Percentiles rank a stretch among this genome's conserved stretches.
These are phyloP conservation scores for Pleurotus giganteus DNA, from an alignment of 768 basidiomycete genomes.

Conservation along the genomic window DNA sequence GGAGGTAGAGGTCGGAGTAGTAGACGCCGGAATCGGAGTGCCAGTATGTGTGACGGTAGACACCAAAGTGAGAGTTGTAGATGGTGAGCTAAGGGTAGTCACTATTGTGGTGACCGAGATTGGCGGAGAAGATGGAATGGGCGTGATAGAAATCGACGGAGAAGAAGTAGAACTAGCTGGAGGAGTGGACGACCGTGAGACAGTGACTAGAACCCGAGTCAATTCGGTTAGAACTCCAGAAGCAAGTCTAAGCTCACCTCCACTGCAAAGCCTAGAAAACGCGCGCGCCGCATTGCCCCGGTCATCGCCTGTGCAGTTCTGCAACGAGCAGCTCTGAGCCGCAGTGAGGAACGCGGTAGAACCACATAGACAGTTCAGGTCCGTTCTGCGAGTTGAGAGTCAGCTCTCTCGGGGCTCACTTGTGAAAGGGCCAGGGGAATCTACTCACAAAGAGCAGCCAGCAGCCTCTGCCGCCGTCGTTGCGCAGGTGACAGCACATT, in stretches of 20 bases:
- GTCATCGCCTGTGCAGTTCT: constrained; percentile 1
- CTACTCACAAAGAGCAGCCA: constrained; percentile 2
- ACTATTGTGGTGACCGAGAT: neutral
- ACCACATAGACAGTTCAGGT: neutral
- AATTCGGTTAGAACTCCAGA: neutral
- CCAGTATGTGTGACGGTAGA: neutral
- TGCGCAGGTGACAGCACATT: neutral
- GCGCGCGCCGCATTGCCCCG: neutral
- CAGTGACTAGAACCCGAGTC: neutral
- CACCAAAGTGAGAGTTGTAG: neutral
- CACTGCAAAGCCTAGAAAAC: constrained; percentile 1
- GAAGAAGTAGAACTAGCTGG: neutral
- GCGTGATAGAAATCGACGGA: neutral
- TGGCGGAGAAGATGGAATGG: neutral
- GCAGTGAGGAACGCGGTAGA: neutral
- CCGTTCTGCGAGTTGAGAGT: neutral
- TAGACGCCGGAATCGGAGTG: neutral
- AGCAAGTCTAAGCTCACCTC: neutral
- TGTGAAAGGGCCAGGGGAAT: too few relatives aligned
- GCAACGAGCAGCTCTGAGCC: neutral
- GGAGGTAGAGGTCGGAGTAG: neutral
- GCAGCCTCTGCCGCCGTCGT: constrained; percentile 4
- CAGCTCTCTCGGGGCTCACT: neutral
- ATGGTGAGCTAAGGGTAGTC: neutral
- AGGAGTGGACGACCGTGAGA: neutral